phyloP scores from a whole-genome alignment of 768 basidiomycete genomes.

The Tricholoma matsutake region DNA sequence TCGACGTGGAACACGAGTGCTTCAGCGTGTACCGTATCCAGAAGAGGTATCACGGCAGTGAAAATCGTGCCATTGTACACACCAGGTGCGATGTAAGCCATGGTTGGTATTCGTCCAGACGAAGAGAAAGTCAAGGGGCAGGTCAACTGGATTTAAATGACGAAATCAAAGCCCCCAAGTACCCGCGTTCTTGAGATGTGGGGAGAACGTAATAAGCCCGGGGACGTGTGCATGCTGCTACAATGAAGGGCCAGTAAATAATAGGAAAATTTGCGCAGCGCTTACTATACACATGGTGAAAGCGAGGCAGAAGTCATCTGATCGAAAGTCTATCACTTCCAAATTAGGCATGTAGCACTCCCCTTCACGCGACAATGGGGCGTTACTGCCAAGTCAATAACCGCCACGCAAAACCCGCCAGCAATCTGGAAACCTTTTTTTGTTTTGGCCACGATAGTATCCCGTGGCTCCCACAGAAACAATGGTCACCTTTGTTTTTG shows the following conservation, averaged over 20 bases:
- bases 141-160: background rate
- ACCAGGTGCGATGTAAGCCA: constrained; percentile 4
- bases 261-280: background rate
- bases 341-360: background rate
- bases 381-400: too few species aligned
- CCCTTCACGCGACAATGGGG: too few species aligned
- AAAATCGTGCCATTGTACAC: constrained; percentile 8
- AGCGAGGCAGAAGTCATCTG: constrained; percentile 3
- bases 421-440: too few species aligned
- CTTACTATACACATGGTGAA: background rate
- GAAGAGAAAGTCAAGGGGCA: background rate
- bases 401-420: too few species aligned
- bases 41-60: constrained; percentile 10
- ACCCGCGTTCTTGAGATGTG: background rate
- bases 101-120: background rate
- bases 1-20: constrained; percentile 39
- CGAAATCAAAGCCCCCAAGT: background rate
- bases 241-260: background rate
- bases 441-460: too few species aligned
- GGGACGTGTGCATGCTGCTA: background rate
- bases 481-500: background rate
- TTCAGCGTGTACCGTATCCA: constrained; percentile 10
- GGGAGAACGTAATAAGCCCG: background rate
- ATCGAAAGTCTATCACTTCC: background rate
- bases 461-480: too few species aligned